Evolutionary conservation across 2,329 filamentous ascomycete genomes (phyloP).

Genomic region (Aspergillus clavatus): DNA sequence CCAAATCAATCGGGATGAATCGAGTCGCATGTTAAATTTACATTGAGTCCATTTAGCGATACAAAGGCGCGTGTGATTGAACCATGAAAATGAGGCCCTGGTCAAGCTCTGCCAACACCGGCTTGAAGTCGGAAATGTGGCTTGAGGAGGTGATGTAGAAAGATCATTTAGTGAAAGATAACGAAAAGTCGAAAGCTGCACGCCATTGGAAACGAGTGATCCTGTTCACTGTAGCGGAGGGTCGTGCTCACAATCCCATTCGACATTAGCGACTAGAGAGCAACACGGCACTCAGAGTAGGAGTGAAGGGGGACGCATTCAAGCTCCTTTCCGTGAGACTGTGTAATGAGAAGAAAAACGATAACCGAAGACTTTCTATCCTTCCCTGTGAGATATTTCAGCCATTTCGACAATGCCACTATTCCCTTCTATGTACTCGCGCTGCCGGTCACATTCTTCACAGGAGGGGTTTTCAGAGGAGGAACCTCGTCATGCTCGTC

Average conservation of each 20-base stretch:
- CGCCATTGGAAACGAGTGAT: neutral
- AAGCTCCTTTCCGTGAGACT: constrained; percentile 1
- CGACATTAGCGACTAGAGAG: constrained; percentile 16
- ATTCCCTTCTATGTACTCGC: constrained; percentile 7
- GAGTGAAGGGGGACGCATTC: constrained; percentile 9
- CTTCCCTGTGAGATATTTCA: constrained; percentile 1
- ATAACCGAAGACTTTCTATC: constrained; percentile 10
- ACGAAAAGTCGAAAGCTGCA: neutral
- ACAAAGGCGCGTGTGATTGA: constrained; percentile 8
- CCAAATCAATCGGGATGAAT: neutral
- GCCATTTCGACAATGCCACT: neutral
- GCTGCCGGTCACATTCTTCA: constrained; percentile 11
- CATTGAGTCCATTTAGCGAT: constrained; percentile 11
- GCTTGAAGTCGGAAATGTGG: neutral
- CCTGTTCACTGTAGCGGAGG: neutral
- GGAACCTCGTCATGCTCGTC: constrained; percentile 21
- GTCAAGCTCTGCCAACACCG: neutral
- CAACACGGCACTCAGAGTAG: constrained; percentile 12
- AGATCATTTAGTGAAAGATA: neutral
- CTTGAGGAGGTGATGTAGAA: neutral
- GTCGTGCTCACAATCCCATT: neutral
- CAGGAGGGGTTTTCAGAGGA: too few relatives aligned
- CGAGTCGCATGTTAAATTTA: constrained; percentile 11
- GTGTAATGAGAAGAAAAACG: constrained; percentile 14
- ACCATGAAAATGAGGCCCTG: neutral